phyloP scores from a whole-genome alignment of 2,329 filamentous ascomycete genomes.

The Leptographium wingfieldii region DNA sequence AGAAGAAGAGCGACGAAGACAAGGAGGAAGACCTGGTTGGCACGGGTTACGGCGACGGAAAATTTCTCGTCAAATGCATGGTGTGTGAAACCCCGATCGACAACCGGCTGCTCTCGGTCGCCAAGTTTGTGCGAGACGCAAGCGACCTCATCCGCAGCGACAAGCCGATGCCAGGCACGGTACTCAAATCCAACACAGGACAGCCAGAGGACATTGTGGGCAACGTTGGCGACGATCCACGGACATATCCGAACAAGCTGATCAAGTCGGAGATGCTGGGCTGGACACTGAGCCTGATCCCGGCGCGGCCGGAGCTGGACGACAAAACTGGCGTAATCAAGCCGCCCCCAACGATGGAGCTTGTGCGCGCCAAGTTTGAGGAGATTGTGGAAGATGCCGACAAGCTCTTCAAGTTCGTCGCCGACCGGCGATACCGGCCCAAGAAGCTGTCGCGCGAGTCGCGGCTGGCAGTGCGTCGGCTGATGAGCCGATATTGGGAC shows the following conservation, averaged over 20 bases:
- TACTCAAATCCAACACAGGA: constrained; percentile 43
- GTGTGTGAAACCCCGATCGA: constrained; percentile 37
- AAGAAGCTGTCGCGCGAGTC: constrained; percentile 21
- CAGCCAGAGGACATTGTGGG: constrained; percentile 25
- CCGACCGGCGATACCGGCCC: not conserved
- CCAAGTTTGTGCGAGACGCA: constrained; percentile 48
- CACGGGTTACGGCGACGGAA: constrained; percentile 46
- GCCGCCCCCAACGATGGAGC: constrained; percentile 31
- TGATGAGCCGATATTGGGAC: constrained; percentile 60
- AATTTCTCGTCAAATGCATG: constrained; percentile 37
- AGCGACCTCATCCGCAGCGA: constrained; percentile 30
- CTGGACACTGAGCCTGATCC: constrained; percentile 25
- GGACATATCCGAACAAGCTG: constrained; percentile 46
- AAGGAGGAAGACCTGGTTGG: constrained; percentile 24
- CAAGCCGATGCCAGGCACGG: constrained; percentile 54
- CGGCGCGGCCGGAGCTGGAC: not conserved
- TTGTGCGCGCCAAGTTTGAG: constrained; percentile 39
- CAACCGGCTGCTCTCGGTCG: constrained; percentile 46
- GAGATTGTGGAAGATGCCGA: constrained; percentile 24
- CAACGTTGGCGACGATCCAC: constrained; percentile 14
- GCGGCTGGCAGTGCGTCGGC: constrained; percentile 42
- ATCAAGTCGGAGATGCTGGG: constrained; percentile 33
- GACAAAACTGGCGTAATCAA: not conserved
- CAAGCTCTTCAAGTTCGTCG: not conserved
- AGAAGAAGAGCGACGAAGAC: not conserved